Conservation (phyloP, 163 green algal genomes). For the Dunaliella salina region DNA sequence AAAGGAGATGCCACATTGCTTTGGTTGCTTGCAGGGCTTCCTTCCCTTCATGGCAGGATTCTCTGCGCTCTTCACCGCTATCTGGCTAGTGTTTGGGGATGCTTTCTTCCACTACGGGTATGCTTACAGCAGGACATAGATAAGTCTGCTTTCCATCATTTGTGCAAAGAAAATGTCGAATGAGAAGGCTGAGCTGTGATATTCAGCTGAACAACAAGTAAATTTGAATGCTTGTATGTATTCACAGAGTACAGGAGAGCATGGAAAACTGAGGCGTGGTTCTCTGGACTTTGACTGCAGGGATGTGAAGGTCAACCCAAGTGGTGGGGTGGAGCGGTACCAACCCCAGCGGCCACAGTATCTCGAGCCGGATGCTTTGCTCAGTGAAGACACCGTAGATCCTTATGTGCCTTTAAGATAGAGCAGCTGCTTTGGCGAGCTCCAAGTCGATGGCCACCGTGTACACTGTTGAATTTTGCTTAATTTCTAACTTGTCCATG, state of each 20-base stretch:
- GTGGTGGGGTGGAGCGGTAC: neutral
- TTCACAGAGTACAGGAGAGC: no score
- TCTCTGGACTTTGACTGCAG: neutral
- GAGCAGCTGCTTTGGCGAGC: neutral
- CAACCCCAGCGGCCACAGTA: neutral
- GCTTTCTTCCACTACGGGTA: slow-evolving; percentile 59
- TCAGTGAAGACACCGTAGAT: neutral
- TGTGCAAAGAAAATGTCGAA: no score
- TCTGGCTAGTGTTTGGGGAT: slow-evolving; percentile 52
- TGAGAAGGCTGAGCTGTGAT: no score
- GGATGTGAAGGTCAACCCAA: neutral
- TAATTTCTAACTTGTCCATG: no score
- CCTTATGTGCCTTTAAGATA: neutral
- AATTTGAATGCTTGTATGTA: no score
- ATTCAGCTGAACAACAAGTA: no score
- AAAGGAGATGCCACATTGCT: no score
- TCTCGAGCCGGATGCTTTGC: neutral
- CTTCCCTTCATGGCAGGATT: slow-evolving; percentile 44
- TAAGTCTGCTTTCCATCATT: no score
- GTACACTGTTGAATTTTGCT: no score
- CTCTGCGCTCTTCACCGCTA: slow-evolving; percentile 32
- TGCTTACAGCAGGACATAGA: no score
- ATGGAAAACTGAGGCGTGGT: no score
- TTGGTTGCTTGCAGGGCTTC: slow-evolving; percentile 22
- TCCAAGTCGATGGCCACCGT: no score